Evolutionary conservation across 306 rosid genomes (phyloP), one percentile per base, ranked within the genome.

Genomic region (Trichosanthes cucumerina): DNA sequence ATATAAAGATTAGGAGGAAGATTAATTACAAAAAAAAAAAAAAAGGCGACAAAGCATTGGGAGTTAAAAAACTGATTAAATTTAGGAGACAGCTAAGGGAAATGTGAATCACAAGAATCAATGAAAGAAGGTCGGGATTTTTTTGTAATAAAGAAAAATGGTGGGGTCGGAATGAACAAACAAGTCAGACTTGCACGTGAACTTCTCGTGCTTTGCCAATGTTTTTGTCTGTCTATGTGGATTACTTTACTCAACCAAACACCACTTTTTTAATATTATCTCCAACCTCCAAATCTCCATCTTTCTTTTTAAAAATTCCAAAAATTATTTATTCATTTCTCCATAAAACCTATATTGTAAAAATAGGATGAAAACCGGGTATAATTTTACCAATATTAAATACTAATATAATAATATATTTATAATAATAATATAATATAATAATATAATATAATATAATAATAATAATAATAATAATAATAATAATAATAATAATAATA

Each of bases 101-200:
- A 65, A 19, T 65, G 21, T 15, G 43, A 65, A 65, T 84, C 81
- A 82, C 84, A 70, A 59, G 76, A 75, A 75, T 19, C 64, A 18
- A 69, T 21, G 54, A 2, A 19, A 4, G 14, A 66, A 19, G 49
- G 24, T 66, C 34, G 19, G 54, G 41, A 7, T 75, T 75, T 75
- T 75, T 75, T 18, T 9, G 43, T 75, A 0, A 75, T 54, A 5
- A 75, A 43, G 78, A 39, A 75, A 77, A 78, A 26, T 52, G 77
- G 84, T 78, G 80, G 82, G 86, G 87, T 79, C 84, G 83, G 88
- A 72, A 81, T 81, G 79, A 64, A 64, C 7, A 36, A 85, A 81
- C 78, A 86, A 76, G 90, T 86, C 94, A 92, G 92, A 82, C 78
- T 88, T 87, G 93, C 98, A 92, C 97, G 97, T 91, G 98, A 89